Percentiles rank a stretch among this genome's conserved stretches.
phyloP scores from a whole-genome alignment of 352 stramenopile genomes.

The Phytophthora foliorum region DNA sequence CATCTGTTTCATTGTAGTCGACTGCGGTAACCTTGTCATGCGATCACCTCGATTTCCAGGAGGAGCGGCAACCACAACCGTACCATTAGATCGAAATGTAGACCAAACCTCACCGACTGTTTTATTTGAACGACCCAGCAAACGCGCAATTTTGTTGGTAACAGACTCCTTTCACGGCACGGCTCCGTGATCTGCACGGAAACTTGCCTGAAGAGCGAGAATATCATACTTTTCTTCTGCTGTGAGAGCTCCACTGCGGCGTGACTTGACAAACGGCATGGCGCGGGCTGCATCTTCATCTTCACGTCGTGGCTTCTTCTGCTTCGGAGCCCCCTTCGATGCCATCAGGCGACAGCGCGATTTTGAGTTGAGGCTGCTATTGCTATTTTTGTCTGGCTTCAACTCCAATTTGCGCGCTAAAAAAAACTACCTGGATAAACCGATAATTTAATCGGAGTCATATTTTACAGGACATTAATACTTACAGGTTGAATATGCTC shows the following conservation, averaged over 20 bases:
- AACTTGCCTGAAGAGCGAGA: neutral
- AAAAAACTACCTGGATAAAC: neutral
- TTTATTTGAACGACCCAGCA: neutral
- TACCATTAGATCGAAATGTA: too few relatives aligned
- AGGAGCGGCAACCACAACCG: neutral
- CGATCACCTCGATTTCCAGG: neutral
- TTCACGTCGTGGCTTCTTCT: neutral
- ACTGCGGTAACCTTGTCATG: neutral
- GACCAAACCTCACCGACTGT: too few relatives aligned
- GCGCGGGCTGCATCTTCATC: neutral
- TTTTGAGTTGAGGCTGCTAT: too few relatives aligned
- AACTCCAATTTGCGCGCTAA: neutral
- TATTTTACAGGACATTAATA: neutral
- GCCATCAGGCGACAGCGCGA: too few relatives aligned
- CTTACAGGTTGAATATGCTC: neutral
- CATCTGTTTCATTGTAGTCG: neutral
- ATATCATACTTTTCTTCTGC: neutral
- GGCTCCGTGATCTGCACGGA: neutral
- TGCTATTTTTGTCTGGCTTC: neutral
- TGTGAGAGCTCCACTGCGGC: neutral
- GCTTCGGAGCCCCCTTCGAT: too few relatives aligned
- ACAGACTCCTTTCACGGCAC: neutral
- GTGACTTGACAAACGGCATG: neutral
- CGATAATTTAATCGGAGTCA: neutral
- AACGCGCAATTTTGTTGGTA: neutral